Evolutionary conservation across 257 asterid genomes (phyloP).

Genomic region (Lantana camara): DNA sequence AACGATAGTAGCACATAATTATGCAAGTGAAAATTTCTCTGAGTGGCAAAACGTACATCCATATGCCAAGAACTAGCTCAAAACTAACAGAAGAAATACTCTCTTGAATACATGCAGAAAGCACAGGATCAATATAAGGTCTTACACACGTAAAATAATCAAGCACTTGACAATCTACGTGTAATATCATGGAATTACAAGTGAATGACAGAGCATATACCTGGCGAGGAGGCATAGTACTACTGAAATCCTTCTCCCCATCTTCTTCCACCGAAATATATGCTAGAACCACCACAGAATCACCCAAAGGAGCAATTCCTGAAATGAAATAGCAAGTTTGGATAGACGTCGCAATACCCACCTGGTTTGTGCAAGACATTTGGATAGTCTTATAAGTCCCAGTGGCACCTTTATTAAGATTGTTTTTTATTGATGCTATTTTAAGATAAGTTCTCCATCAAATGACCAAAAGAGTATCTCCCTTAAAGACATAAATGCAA

Average conservation of each 20-base stretch:
- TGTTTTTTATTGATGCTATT: constrained; percentile 76
- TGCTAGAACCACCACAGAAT: constrained; percentile 91
- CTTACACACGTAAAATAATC: constrained; percentile 6
- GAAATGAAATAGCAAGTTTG: constrained; percentile 94
- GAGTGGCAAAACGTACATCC: neutral
- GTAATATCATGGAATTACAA: neutral
- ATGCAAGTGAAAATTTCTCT: constrained; percentile 6
- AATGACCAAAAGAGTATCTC: constrained; percentile 84
- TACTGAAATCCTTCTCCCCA: constrained; percentile 77
- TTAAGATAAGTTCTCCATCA: constrained; percentile 97
- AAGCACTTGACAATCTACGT: constrained; percentile 11
- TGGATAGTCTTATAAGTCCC: constrained; percentile 66
- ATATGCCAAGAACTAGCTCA: constrained; percentile 19
- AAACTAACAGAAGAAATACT: constrained; percentile 1
- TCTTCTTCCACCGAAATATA: constrained; percentile 88
- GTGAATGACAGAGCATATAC: constrained; percentile 42
- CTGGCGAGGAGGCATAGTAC: constrained; percentile 86
- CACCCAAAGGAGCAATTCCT: constrained; percentile 98
- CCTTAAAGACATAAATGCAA: constrained; percentile 56
- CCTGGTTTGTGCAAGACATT: constrained; percentile 82
- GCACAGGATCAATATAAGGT: constrained; percentile 2
- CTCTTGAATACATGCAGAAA: constrained; percentile 6
- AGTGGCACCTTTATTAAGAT: constrained; percentile 59
- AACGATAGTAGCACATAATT: neutral
- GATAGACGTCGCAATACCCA: constrained; percentile 94